Evolutionary conservation across 78 protist genomes (phyloP).

Genomic region (Bigelowiella natans): DNA sequence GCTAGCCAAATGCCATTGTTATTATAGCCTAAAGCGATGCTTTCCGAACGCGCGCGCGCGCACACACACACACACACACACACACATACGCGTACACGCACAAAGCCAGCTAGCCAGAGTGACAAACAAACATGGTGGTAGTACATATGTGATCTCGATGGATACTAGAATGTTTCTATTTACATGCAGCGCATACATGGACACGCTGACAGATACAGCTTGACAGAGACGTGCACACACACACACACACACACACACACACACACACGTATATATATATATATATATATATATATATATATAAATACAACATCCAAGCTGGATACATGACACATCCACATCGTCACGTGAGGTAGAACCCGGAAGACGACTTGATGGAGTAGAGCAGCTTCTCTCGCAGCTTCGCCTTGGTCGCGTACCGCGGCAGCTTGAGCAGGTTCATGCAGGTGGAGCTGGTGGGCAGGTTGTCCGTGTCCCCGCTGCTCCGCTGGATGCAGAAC

Average conservation of each 20-base stretch:
- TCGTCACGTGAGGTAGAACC: constrained; percentile 39
- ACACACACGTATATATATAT: too few species aligned
- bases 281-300: too few species aligned
- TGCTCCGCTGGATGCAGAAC: constrained; percentile 1
- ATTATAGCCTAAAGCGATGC: background rate
- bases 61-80: background rate
- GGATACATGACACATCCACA: background rate
- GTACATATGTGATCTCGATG: background rate
- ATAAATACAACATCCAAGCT: too few species aligned
- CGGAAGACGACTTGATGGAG: constrained; percentile 30
- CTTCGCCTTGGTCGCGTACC: constrained; percentile 15
- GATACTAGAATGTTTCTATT: too few species aligned
- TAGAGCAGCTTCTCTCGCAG: constrained; percentile 35
- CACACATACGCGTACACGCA: background rate
- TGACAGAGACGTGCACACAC: too few species aligned
- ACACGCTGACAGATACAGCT: too few species aligned
- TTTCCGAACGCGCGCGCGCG: background rate
- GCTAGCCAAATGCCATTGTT: background rate
- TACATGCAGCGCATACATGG: too few species aligned
- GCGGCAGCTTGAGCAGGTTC: constrained; percentile 50
- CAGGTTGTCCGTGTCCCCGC: constrained; percentile 16
- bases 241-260: too few species aligned
- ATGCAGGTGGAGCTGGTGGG: constrained; percentile 67
- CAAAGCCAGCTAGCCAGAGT: too few species aligned
- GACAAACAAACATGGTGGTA: too few species aligned